phyloP scores from a whole-genome alignment of 306 rosid species.

The Gynostemma pentaphyllum region DNA sequence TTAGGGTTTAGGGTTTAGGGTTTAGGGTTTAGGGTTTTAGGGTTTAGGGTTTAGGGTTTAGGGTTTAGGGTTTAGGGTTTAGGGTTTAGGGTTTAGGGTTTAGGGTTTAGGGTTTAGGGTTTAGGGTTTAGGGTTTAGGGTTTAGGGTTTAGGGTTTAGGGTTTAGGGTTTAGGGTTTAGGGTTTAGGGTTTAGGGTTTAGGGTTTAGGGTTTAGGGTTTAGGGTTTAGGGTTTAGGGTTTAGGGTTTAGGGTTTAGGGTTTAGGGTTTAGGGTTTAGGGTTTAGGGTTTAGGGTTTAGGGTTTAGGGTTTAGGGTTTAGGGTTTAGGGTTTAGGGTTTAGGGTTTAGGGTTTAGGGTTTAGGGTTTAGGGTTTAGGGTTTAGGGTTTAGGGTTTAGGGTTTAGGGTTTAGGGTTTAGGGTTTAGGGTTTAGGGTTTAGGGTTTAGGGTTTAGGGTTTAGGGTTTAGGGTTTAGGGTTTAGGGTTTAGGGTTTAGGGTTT shows the following conservation, averaged over 20 bases:
- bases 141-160: constrained; percentile 13
- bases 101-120: constrained; percentile 11
- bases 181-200: constrained; percentile 4
- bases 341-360: constrained; percentile 16
- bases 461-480: constrained; percentile 7
- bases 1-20: no score
- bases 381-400: constrained; percentile 10
- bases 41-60: no score
- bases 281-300: constrained; percentile 15
- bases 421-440: not conserved
- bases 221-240: constrained; percentile 9
- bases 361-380: constrained; percentile 16
- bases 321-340: constrained; percentile 15
- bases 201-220: constrained; percentile 5
- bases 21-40: no score
- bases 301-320: constrained; percentile 15
- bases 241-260: constrained; percentile 8
- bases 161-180: constrained; percentile 8
- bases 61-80: constrained; percentile 5
- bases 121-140: constrained; percentile 9
- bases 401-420: not conserved
- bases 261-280: constrained; percentile 14
- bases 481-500: constrained; percentile 4
- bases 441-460: constrained; percentile 4
- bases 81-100: constrained; percentile 3